Evolutionary conservation across 768 basidiomycete species (phyloP).

Genomic region (Favolaschia claudopus): DNA sequence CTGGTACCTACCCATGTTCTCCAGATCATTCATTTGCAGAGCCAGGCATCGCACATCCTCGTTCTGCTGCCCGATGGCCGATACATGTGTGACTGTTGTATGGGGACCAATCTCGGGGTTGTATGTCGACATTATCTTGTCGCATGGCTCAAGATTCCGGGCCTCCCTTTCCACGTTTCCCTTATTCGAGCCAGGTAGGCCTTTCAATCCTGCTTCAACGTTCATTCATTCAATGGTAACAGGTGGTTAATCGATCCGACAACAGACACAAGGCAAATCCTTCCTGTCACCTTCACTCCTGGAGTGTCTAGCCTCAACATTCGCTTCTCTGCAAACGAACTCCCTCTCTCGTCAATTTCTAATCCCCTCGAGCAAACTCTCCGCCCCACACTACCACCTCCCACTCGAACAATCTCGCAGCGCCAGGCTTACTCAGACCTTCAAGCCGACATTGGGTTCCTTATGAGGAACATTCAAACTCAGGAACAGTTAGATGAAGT

Average conservation of each 20-base stretch:
- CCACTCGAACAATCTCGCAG: conserved; percentile 34
- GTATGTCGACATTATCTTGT: conserved; percentile 43
- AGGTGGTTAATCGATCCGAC: conserved; percentile 33
- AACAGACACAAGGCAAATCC: conserved; percentile 6
- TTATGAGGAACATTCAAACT: conserved; percentile 33
- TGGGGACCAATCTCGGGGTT: conserved; percentile 40
- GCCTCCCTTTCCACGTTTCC: conserved; percentile 36
- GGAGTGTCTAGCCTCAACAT: neutral
- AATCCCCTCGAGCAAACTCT: neutral
- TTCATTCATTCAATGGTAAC: neutral
- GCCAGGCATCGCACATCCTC: conserved; percentile 33
- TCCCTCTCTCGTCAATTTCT: neutral
- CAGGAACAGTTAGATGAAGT: conserved; percentile 35
- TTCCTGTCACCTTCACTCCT: conserved; percentile 10
- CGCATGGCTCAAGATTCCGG: conserved; percentile 26
- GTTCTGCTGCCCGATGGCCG: conserved; percentile 32
- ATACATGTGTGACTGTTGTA: conserved; percentile 45
- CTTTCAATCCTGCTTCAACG: neutral
- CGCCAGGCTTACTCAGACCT: conserved; percentile 32
- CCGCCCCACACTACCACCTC: neutral
- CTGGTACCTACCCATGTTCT: conserved; percentile 33
- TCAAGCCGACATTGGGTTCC: conserved; percentile 31
- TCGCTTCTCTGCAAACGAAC: neutral
- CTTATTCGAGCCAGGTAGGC: conserved; percentile 35
- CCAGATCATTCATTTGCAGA: conserved; percentile 30